Conservation (phyloP, 805 yeast genomes). For the Candida hispaniensis region DNA sequence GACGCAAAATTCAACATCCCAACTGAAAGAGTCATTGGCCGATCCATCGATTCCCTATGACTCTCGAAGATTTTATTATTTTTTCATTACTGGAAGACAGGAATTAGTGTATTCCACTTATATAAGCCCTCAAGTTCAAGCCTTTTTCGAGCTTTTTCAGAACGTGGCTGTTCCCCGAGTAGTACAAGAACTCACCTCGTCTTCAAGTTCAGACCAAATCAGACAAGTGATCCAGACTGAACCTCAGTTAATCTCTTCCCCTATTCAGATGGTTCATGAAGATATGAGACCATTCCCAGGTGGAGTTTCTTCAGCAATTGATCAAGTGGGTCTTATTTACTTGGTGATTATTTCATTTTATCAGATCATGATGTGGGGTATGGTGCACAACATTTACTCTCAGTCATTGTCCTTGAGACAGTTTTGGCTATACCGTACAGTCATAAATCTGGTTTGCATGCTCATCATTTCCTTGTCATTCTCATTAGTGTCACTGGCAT, state of each 20-base stretch:
- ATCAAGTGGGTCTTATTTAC: conserved; percentile 55
- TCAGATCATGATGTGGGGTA: conserved; percentile 36
- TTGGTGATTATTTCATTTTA: conserved; percentile 63
- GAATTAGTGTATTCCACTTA: conserved; percentile 36
- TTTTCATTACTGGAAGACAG: conserved; percentile 21
- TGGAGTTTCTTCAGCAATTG: conserved; percentile 7
- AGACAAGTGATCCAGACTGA: conserved; percentile 20
- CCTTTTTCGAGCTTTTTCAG: conserved; percentile 30
- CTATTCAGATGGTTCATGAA: conserved; percentile 29
- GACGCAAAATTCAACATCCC: conserved; percentile 36
- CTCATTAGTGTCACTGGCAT: conserved; percentile 53
- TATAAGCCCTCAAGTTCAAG: conserved; percentile 36
- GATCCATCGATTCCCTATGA: conserved; percentile 25
- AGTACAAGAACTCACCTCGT: conserved; percentile 22
- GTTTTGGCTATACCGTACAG: conserved; percentile 3
- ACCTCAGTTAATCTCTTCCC: conserved; percentile 27
- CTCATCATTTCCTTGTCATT: conserved; percentile 47
- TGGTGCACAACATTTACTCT: conserved; percentile 3
- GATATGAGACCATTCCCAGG: conserved; percentile 30
- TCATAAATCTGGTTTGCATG: conserved; percentile 3
- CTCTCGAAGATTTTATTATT: conserved; percentile 22
- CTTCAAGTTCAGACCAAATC: conserved; percentile 1
- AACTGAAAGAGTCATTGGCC: conserved; percentile 34
- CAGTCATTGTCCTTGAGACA: conserved; percentile 6
- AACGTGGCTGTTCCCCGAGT: conserved; percentile 20